Evolutionary conservation across 1,284 basidiomycete genomes (phyloP).

Genomic region (Irpex sp.): DNA sequence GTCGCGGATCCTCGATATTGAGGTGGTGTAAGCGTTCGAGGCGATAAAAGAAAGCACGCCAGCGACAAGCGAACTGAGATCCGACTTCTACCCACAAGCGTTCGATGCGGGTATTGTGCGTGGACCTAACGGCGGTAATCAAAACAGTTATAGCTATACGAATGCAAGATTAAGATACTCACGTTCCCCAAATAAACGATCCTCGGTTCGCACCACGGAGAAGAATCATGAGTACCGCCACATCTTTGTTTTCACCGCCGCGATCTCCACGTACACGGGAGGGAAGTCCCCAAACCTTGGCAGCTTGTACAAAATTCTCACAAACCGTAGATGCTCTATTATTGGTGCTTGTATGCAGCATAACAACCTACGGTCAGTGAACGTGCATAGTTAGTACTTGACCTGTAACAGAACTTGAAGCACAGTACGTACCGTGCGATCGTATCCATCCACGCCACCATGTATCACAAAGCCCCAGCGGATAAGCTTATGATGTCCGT

Average conservation of each 20-base stretch:
- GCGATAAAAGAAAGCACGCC: slow-evolving; percentile 35
- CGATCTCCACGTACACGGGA: slow-evolving; percentile 22
- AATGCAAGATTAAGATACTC: no score
- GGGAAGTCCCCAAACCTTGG: slow-evolving; percentile 18
- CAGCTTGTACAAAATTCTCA: slow-evolving; percentile 22
- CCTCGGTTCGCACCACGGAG: slow-evolving; percentile 17
- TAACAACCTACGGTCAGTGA: no score
- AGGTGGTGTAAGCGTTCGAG: slow-evolving; percentile 33
- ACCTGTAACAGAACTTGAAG: no score
- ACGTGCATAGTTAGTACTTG: no score
- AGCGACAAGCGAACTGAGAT: slow-evolving; percentile 28
- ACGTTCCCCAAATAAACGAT: slow-evolving; percentile 28
- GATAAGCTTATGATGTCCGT: slow-evolving; percentile 48
- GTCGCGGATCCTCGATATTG: slow-evolving; percentile 21
- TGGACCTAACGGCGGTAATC: no score
- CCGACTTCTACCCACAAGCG: slow-evolving; percentile 37
- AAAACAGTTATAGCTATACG: no score
- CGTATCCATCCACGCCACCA: slow-evolving; percentile 39
- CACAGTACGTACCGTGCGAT: slow-evolving; percentile 30
- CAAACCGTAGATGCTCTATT: slow-evolving; percentile 36
- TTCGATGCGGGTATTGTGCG: slow-evolving; percentile 26
- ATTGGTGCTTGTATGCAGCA: slow-evolving; percentile 30
- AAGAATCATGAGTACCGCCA: slow-evolving; percentile 21
- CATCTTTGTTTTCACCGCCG: slow-evolving; percentile 24
- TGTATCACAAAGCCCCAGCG: slow-evolving; percentile 46